phyloP scores from a whole-genome alignment of 2,329 filamentous ascomycete species.

The Penicillium sclerotiorum region DNA sequence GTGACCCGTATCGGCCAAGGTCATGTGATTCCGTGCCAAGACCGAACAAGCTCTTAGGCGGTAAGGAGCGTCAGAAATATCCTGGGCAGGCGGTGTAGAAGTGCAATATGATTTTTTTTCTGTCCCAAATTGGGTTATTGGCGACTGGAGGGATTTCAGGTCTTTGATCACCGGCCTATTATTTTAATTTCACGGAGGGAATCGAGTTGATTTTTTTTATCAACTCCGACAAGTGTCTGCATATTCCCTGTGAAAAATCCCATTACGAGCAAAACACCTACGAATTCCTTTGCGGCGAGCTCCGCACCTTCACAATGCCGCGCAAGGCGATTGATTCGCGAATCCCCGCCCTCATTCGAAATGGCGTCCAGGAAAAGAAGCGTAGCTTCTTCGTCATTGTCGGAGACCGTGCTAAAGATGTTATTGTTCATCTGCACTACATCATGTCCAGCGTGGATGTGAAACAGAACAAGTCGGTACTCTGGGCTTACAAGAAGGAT shows the following conservation, averaged over 20 bases:
- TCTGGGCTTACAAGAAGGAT: constrained; percentile 99
- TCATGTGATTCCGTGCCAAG: background rate
- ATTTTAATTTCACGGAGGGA: constrained; percentile 1
- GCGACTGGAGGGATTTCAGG: constrained; percentile 10
- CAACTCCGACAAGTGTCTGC: background rate
- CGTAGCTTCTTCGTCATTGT: constrained; percentile 97
- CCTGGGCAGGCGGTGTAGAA: constrained; percentile 21
- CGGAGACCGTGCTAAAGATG: constrained; percentile 91
- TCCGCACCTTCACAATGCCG: constrained; percentile 38
- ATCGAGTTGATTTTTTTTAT: background rate
- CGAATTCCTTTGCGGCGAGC: constrained; percentile 20
- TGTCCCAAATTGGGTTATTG: constrained; percentile 8
- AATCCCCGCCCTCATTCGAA: constrained; percentile 86
- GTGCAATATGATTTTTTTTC: constrained; percentile 39
- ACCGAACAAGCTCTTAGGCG: constrained; percentile 8
- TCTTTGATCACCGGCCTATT: constrained; percentile 4
- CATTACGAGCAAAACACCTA: constrained; percentile 2
- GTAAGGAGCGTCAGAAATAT: background rate
- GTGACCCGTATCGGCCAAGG: background rate
- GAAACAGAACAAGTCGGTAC: constrained; percentile 91
- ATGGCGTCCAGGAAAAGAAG: constrained; percentile 93
- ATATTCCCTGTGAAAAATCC: background rate
- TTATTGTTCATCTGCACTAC: constrained; percentile 91
- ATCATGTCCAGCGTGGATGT: constrained; percentile 89
- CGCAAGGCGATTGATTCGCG: constrained; percentile 73